Evolutionary conservation across 805 yeast species (phyloP), one percentile per base, ranked within the genome.

Genomic region (Kluyveromyces siamensis): DNA sequence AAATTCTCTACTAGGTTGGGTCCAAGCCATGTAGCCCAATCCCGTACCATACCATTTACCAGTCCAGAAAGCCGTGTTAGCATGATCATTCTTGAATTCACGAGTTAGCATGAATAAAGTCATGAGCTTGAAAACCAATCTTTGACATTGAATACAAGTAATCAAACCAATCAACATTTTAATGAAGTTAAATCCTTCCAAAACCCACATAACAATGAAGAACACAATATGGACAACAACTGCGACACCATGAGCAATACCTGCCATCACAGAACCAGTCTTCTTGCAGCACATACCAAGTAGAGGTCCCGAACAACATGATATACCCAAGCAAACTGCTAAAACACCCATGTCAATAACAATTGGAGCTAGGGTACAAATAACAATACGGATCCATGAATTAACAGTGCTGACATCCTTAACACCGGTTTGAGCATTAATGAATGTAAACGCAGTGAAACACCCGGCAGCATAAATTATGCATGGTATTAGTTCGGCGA

Each of bases 31-130:
- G 80, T 83, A 81, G 51, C 98, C 99, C 70, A 91, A 72, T 63
- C 96, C 93, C 52, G 87, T 76, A 51, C 95, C 93, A 69, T 90
- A 89, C 99, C 99, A 93, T 72, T 89, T 90, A 77, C 99, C 99
- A 50, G 96, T 87, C 99, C 99, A 93, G 95, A 95, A 93, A 27
- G 99, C 98, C 59, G 95, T 85, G 74, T 93, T 93, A 37, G 98
- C 76, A 65, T 83, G 87, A 71, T 91, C 97, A 61, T 86, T 87
- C 82, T 88, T 88, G 76, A 89, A 89, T 73, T 93, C 99, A 75
- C 99, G 83, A 47, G 97, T 87, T 65, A 95, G 75, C 69, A 83
- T 72, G 56, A 80, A 69, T 47, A 84, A 73, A 10, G 96, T 87
- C 75, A 93, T 74, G 60, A 84, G 66, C 75, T 89, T 89, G 79